Conservation (phyloP, 495 filamentous ascomycete species). For the Cenococcum geophilum region DNA sequence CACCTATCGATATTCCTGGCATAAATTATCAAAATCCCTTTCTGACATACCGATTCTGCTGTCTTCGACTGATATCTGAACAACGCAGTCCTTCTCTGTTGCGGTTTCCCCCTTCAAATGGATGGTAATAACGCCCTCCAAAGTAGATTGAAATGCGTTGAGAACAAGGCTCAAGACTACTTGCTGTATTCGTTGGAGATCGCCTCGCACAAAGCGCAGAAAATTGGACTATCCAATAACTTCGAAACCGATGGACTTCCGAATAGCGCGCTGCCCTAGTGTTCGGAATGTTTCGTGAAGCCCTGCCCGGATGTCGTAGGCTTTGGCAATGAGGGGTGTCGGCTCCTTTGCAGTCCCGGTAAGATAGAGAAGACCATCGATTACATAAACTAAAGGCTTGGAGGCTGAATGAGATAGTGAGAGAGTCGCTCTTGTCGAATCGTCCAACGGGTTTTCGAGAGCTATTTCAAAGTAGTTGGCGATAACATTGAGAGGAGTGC, state of each 20-base stretch:
- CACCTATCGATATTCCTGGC: conserved; percentile 14
- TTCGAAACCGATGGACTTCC: conserved; percentile 8
- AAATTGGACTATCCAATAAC: conserved; percentile 8
- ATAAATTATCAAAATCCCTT: conserved; percentile 12
- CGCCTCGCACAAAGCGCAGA: conserved; percentile 6
- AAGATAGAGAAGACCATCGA: conserved; percentile 16
- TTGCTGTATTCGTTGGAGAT: conserved; percentile 16
- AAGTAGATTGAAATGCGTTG: conserved; percentile 13
- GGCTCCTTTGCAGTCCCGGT: conserved; percentile 5
- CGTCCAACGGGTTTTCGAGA: conserved; percentile 12
- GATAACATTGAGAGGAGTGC: conserved; percentile 17
- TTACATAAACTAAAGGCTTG: conserved; percentile 16
- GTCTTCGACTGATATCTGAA: conserved; percentile 11
- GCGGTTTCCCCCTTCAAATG: background rate
- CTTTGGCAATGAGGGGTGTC: background rate
- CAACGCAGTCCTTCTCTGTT: conserved; percentile 3
- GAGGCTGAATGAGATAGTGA: conserved; percentile 12
- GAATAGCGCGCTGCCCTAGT: conserved; percentile 8
- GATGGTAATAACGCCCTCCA: conserved; percentile 9
- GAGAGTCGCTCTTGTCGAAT: conserved; percentile 3
- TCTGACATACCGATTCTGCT: conserved; percentile 16
- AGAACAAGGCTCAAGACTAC: conserved; percentile 9
- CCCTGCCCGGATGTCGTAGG: conserved; percentile 9
- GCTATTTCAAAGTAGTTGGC: conserved; percentile 19
- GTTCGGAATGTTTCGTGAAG: conserved; percentile 4